Base-by-base conservation (phyloP, 2,329 filamentous ascomycete genomes). In the Aspergillus pseudoterreus region DNA sequence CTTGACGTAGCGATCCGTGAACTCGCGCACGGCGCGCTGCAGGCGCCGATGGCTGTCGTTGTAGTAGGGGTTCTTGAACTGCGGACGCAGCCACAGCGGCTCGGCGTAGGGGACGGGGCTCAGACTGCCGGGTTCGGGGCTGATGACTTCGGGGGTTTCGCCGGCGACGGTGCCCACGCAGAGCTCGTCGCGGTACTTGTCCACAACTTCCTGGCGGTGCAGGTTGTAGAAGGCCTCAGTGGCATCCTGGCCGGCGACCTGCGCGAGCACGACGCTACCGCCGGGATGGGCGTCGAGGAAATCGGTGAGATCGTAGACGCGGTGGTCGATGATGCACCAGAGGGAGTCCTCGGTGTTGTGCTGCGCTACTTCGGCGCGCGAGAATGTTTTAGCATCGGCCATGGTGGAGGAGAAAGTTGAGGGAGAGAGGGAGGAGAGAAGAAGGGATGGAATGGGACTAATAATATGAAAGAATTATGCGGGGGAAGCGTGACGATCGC, bases 161-260 rank as follows among this genome's bases (percentile, higher is more conserved):
- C 83, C 87, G 59, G 83, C 76, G 65, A 95, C 70, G 12, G 83
- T 88, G 64, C 90, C 90, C 61, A 95, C 81, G 71, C 82, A 86
- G 15, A 95, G 80, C 62, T 82, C 78, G 43, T 79, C 74, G n/a
- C 63, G 61, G 77, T 95, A 95, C 70, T 91, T 91, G 54, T 84
- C 76, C 10, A 95, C 80, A n/a, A 95, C 88, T 72, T 95, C 90
- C 61, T 95, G 90, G 22, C 90, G 80, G 75, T 96, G 91, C 48
- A 96, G 84, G 76, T 95, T 95, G 82, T 95, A 95, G 73, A 95
- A 95, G 51, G 86, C 87, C 33, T 80, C 75, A 2, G 90, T 95
- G 46, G 90, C 89, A 66, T 95, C 90, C 59, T 83, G 81, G 56
- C 90, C 90, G 27, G 88, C 90, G 44, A 92, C 82, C 72, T 95